These are phyloP conservation scores for Penicillium ucsense DNA, from an alignment of 495 filamentous ascomycete genomes.

Conservation along the genomic window DNA sequence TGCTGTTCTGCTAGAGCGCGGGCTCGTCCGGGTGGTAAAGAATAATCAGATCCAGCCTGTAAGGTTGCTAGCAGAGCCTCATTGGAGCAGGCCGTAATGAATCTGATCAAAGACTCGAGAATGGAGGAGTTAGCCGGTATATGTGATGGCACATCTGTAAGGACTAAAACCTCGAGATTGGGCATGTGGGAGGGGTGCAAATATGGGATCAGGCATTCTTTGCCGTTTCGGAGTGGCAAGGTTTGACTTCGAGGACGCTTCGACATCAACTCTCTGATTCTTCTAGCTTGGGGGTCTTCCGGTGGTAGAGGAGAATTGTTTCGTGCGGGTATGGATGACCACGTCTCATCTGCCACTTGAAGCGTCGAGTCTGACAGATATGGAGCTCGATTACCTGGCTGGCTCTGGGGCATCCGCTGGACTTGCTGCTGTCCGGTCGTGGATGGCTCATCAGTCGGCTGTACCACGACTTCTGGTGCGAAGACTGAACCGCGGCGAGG, in stretches of 20 bases:
- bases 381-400: not conserved
- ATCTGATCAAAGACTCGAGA: conserved; percentile 40
- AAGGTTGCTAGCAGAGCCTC: conserved; percentile 46
- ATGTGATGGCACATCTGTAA: conserved; percentile 51
- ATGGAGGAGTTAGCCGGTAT: conserved; percentile 34
- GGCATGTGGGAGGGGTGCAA: conserved; percentile 50
- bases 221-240: conserved; percentile 16
- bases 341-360: not conserved
- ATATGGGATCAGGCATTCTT: conserved; percentile 27
- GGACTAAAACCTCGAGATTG: conserved; percentile 43
- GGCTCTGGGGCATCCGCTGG: not conserved
- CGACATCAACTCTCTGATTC: conserved; percentile 24
- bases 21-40: conserved; percentile 38
- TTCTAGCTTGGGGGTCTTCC: conserved; percentile 18
- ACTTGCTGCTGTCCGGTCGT: not conserved
- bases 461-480: conserved; percentile 33
- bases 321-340: not conserved
- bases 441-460: not conserved
- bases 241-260: conserved; percentile 28
- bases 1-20: conserved; percentile 32
- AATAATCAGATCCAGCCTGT: conserved; percentile 43
- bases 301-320: conserved; percentile 19
- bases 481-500: conserved; percentile 32
- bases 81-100: conserved; percentile 51
- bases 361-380: conserved; percentile 4